Conservation (phyloP, 805 yeast genomes). For the Scheffersomyces lignosus region DNA sequence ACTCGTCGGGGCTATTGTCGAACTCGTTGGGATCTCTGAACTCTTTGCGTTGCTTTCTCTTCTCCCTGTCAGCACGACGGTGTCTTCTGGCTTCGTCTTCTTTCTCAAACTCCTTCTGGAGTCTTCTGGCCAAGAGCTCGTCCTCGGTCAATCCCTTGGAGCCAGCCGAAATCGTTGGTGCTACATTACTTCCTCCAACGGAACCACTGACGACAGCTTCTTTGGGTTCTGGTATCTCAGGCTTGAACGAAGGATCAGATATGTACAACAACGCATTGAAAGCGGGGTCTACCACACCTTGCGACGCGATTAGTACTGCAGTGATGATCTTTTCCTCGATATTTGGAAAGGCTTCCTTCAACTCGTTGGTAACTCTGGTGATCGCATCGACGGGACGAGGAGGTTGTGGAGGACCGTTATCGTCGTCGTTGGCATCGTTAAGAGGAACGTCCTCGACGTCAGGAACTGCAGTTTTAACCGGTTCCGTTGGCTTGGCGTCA, state of each 20-base stretch:
- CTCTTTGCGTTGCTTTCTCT: constrained; percentile 17
- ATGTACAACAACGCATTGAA: constrained; percentile 82
- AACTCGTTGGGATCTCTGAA: constrained; percentile 5
- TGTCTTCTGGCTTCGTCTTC: constrained; percentile 39
- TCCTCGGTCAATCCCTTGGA: constrained; percentile 49
- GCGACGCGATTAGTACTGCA: constrained; percentile 83
- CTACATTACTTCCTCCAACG: background rate
- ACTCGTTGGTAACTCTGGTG: constrained; percentile 53
- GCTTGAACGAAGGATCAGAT: constrained; percentile 67
- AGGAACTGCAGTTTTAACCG: background rate
- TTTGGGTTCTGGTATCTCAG: constrained; percentile 45
- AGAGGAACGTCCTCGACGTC: constrained; percentile 3
- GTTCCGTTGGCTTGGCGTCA: background rate
- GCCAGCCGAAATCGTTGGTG: constrained; percentile 2
- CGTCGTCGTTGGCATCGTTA: constrained; percentile 10
- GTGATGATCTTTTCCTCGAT: constrained; percentile 68
- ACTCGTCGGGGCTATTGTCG: constrained; percentile 55
- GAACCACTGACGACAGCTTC: constrained; percentile 1
- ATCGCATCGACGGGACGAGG: constrained; percentile 64
- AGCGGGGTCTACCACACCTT: constrained; percentile 78
- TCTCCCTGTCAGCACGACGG: constrained; percentile 16
- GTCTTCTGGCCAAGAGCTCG: constrained; percentile 76
- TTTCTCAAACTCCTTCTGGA: constrained; percentile 64
- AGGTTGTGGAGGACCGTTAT: constrained; percentile 37
- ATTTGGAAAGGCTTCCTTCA: constrained; percentile 84